These are phyloP conservation scores for Penicillium sp. DNA, from an alignment of 2,329 filamentous ascomycete genomes.

Conservation along the genomic window DNA sequence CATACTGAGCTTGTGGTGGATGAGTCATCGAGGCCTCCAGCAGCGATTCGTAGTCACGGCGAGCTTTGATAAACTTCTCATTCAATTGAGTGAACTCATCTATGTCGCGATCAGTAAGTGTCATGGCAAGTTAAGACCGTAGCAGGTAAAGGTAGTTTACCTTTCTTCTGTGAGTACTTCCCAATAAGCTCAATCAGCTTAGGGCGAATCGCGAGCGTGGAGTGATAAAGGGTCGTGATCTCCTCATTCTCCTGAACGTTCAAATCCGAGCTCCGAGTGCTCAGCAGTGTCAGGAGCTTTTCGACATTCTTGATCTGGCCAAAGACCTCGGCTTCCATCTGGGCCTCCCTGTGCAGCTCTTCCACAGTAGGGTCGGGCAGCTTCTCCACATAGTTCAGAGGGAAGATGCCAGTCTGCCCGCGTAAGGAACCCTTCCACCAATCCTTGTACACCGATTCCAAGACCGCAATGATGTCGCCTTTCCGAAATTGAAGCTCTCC, in stretches of 20 bases:
- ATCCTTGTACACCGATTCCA: conserved; percentile 98
- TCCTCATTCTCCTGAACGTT: conserved; percentile 95
- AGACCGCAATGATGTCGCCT: conserved; percentile 93
- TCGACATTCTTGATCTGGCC: conserved; percentile 76
- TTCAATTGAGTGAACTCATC: conserved; percentile 98
- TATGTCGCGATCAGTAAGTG: conserved; percentile 42
- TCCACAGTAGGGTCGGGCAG: conserved; percentile 90
- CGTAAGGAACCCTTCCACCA: conserved; percentile 98
- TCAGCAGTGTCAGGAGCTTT: conserved; percentile 83
- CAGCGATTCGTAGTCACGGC: conserved; percentile 93
- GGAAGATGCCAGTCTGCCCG: conserved; percentile 96
- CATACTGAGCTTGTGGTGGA: conserved; percentile 76
- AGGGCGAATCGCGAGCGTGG: conserved; percentile 88
- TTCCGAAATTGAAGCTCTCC: conserved; percentile 96
- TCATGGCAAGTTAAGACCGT: neutral
- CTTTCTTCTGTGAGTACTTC: conserved; percentile 99
- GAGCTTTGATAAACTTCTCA: conserved; percentile 98
- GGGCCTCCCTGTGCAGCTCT: conserved; percentile 90
- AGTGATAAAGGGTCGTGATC: conserved; percentile 87
- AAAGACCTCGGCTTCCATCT: conserved; percentile 86
- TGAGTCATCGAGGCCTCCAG: conserved; percentile 96
- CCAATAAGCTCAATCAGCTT: conserved; percentile 98
- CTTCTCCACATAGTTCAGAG: conserved; percentile 98
- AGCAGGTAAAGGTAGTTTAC: conserved; percentile 49
- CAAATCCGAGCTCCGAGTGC: conserved; percentile 76